Percentiles rank a stretch among this genome's conserved stretches.
Evolutionary conservation across 257 asterid species (phyloP).

Genomic region (Ballota nigra): DNA sequence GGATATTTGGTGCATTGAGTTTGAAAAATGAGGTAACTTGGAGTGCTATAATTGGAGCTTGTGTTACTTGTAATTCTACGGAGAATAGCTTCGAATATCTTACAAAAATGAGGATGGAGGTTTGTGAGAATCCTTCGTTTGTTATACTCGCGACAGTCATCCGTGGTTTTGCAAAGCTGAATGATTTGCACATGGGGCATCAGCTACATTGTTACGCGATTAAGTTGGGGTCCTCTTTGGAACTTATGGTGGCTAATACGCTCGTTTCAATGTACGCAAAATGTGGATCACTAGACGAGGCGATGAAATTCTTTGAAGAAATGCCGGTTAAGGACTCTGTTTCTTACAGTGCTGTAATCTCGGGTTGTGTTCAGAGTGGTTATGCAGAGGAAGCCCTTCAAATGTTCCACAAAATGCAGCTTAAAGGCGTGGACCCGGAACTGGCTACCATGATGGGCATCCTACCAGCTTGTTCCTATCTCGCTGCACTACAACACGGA

Average conservation of each 20-base stretch:
- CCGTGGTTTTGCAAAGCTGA: conserved; percentile 9
- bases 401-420: conserved; percentile 57
- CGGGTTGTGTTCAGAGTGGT: conserved; percentile 81
- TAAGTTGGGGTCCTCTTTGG: conserved; percentile 42
- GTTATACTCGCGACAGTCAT: conserved; percentile 30
- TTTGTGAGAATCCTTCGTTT: conserved; percentile 42
- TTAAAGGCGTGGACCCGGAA: conserved; percentile 49
- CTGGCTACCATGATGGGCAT: conserved; percentile 78
- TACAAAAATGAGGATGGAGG: conserved; percentile 45
- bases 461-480: conserved; percentile 83
- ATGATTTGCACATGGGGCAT: conserved; percentile 47
- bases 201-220: conserved; percentile 52
- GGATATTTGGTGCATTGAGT: conserved; percentile 42
- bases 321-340: conserved; percentile 63
- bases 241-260: conserved; percentile 66
- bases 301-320: conserved; percentile 46
- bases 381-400: conserved; percentile 62
- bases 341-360: conserved; percentile 73
- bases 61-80: conserved; percentile 47
- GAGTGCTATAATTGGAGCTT: conserved; percentile 87
- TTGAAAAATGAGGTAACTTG: conserved; percentile 75
- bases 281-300: conserved; percentile 56
- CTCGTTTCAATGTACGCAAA: conserved; percentile 78
- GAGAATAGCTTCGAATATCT: conserved; percentile 49
- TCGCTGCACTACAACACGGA: conserved; percentile 69